phyloP scores from a whole-genome alignment of 108 stramenopile species.

The Cylindrotheca fusiformis region DNA sequence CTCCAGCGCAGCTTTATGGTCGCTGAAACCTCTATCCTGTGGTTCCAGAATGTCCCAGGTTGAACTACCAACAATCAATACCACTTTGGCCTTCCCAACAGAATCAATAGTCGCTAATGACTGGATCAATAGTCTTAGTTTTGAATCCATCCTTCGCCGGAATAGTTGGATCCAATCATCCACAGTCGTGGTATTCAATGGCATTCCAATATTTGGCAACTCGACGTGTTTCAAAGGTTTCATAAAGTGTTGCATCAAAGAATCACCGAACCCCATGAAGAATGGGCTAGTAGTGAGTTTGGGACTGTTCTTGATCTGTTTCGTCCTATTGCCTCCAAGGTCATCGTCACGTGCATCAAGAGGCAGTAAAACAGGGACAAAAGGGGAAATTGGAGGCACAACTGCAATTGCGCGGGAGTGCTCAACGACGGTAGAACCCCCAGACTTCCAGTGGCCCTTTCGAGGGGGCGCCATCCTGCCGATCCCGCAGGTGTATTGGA shows the following conservation, averaged over 20 bases:
- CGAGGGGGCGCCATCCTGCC: neutral
- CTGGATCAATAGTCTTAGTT: neutral
- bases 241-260: conserved; percentile 9
- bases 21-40: neutral
- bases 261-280: conserved; percentile 18
- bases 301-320: neutral
- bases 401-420: neutral
- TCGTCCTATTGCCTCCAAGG: neutral
- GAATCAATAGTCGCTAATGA: neutral
- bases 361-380: no score
- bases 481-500: conserved; percentile 34
- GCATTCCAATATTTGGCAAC: neutral
- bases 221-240: neutral
- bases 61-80: conserved; percentile 13
- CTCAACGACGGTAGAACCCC: neutral
- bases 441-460: conserved; percentile 8
- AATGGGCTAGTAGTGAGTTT: neutral
- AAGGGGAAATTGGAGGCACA: conserved; percentile 11
- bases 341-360: no score
- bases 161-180: conserved; percentile 5
- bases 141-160: neutral
- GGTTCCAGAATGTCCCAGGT: conserved; percentile 24
- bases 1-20: conserved; percentile 9
- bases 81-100: neutral
- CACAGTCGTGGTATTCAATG: conserved; percentile 8